Base-by-base conservation (phyloP, 164 flowering plant genomes). In the Stephania yunnanensis region DNA sequence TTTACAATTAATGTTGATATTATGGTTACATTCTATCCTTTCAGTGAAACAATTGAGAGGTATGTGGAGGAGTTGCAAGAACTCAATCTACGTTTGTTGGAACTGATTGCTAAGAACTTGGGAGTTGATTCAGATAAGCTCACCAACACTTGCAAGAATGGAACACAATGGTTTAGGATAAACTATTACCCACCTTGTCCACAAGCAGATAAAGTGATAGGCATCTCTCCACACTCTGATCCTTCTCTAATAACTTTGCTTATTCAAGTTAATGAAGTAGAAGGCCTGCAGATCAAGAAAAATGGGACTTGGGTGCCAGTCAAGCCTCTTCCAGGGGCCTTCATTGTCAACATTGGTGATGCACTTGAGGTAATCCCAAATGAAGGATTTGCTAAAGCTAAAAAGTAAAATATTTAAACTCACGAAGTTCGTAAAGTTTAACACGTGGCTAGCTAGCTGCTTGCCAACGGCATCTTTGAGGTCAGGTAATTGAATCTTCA, bases 171-270 rank as follows among this genome's bases (percentile, higher is more conserved):
- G 20, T 74, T 86, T 76, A 86, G 87, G 73, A 76, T 88, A 82
- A 88, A 85, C 45, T 86, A 86, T 52, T 86, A 88, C 55, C 91
- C 91, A 50, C 91, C 87, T 42, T 86, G 91, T 69, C 88, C 87
- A 11, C 76, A 84, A 29, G 84, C 91, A 25, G 83, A 85, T 1
- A 61, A 66, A 66, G 86, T 78, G 2, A 77, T 84, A 5, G 89
- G 91, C 29, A 71, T 88, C 17, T 72, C 79, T 25, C 83, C 87
- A 29, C 89, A 88, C 72, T 86, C 88, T 1, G 91, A 88, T 82
- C 78, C 83, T 0, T 73, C 13, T 52, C 88, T 74, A 5, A 79
- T 88, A 5, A 88, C 91, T 0, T 81, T 88, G n/a, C 81, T 88
- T 25, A 71, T 76, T 20, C 91, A 88, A 66, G 77, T 87, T 11